Percentiles rank a stretch among this genome's conserved stretches.
Conservation (phyloP, 805 yeast genomes). For the Metschnikowia continentalis region DNA sequence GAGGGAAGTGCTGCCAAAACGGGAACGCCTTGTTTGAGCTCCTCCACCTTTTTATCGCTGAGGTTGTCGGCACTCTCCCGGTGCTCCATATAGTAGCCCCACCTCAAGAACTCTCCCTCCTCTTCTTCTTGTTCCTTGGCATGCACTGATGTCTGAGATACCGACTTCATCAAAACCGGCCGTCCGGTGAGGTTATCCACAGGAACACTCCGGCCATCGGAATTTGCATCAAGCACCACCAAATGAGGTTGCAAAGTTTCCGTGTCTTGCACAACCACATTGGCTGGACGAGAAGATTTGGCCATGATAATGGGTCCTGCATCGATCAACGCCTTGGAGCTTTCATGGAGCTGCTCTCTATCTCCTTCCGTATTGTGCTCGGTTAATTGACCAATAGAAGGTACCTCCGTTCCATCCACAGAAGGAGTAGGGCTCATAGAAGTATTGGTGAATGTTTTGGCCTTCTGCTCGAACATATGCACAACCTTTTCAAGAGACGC, state of each 20-base stretch:
- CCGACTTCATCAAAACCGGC: constrained; percentile 61
- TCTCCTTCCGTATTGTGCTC: not conserved
- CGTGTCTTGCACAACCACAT: constrained; percentile 1
- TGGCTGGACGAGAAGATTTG: constrained; percentile 7
- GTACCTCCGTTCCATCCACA: constrained; percentile 1
- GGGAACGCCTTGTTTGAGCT: constrained; percentile 19
- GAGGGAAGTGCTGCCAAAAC: constrained; percentile 45
- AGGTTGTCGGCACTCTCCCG: constrained; percentile 32
- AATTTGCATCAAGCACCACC: constrained; percentile 63
- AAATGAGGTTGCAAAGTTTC: constrained; percentile 54
- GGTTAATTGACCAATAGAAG: not conserved
- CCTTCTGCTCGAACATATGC: constrained; percentile 46
- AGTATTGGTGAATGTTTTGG: constrained; percentile 17
- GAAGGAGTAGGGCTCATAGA: constrained; percentile 17
- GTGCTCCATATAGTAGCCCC: constrained; percentile 77
- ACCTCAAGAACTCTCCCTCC: constrained; percentile 87
- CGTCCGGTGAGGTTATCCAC: constrained; percentile 69
- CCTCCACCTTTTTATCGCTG: constrained; percentile 5
- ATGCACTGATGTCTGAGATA: constrained; percentile 61
- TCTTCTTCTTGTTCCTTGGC: constrained; percentile 81
- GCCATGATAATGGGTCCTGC: constrained; percentile 48
- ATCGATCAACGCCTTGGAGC: constrained; percentile 47
- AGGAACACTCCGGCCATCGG: constrained; percentile 48
- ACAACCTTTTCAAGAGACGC: constrained; percentile 51
- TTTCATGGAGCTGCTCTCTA: constrained; percentile 40